Percentiles rank a stretch among this genome's conserved stretches.
Conservation (phyloP, 495 filamentous ascomycete genomes). For the Pyrenula aspistea region DNA sequence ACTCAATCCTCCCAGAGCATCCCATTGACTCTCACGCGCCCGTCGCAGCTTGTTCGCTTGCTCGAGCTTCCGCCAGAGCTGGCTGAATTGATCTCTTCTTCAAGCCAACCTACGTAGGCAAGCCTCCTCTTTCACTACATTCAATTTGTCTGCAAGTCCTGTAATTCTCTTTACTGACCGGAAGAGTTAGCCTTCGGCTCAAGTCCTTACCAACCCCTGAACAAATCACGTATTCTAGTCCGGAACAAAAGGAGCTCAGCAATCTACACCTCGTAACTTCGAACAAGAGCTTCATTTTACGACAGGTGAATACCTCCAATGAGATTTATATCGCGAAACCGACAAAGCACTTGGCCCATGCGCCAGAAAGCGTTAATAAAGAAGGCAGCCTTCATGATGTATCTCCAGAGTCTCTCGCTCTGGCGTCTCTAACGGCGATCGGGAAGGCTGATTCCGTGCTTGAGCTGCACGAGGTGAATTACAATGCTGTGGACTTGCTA, state of each 20-base stretch:
- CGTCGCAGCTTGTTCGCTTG: constrained; percentile 54
- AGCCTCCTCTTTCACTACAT: background rate
- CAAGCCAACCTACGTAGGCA: constrained; percentile 47
- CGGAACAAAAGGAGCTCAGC: constrained; percentile 27
- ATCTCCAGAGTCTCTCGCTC: constrained; percentile 7
- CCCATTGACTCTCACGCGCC: constrained; percentile 47
- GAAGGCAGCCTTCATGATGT: constrained; percentile 12
- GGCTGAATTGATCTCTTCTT: constrained; percentile 49
- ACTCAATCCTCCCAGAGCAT: constrained; percentile 48
- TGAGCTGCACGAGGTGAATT: constrained; percentile 37
- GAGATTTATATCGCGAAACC: constrained; percentile 60
- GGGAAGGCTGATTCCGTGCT: constrained; percentile 64
- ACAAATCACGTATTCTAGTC: constrained; percentile 12
- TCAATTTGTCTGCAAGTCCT: constrained; percentile 3
- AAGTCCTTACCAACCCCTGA: constrained; percentile 33
- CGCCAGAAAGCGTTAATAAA: constrained; percentile 20
- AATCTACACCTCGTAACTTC: constrained; percentile 65
- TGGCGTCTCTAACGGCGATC: constrained; percentile 40
- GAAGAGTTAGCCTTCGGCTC: constrained; percentile 45
- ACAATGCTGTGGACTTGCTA: constrained; percentile 17
- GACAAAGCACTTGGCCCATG: constrained; percentile 18
- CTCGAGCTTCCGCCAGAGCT: constrained; percentile 74
- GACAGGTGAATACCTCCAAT: constrained; percentile 88
- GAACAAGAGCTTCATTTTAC: constrained; percentile 61
- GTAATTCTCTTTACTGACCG: background rate